These are phyloP conservation scores for Lactifluus echinatus DNA, from an alignment of 768 basidiomycete genomes.

Conservation along the genomic window DNA sequence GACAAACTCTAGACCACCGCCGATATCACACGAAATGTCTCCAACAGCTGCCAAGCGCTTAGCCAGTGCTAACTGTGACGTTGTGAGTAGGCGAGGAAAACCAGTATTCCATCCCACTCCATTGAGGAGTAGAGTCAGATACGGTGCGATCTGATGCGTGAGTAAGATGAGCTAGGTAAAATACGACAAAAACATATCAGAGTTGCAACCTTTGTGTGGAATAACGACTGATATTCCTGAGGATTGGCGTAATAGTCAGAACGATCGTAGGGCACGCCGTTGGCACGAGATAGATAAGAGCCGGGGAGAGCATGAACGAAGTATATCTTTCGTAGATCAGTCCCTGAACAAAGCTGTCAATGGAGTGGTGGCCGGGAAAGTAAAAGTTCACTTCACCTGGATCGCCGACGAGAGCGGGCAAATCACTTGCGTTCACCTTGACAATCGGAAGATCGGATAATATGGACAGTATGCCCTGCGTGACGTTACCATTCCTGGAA, in stretches of 20 bases:
- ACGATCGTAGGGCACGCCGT: constrained; percentile 52
- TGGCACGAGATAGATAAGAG: constrained; percentile 58
- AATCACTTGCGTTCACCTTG: constrained; percentile 45
- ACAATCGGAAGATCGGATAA: constrained; percentile 61
- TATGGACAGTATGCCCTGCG: constrained; percentile 67
- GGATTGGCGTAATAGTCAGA: constrained; percentile 70
- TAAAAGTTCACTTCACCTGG: constrained; percentile 33
- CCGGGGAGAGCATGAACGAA: constrained; percentile 60
- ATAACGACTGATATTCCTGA: constrained; percentile 52
- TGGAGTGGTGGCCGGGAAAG: background rate
- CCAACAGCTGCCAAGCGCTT: constrained; percentile 61
- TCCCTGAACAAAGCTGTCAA: constrained; percentile 31
- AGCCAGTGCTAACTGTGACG: constrained; percentile 42
- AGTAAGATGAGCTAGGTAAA: background rate
- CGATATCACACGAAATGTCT: constrained; percentile 87
- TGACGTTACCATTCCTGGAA: constrained; percentile 69
- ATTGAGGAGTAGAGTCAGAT: constrained; percentile 77
- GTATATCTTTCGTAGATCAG: constrained; percentile 61
- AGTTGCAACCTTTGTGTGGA: constrained; percentile 50
- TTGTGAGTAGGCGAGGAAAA: constrained; percentile 75
- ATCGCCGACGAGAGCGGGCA: constrained; percentile 46
- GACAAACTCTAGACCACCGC: constrained; percentile 84
- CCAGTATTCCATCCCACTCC: constrained; percentile 76
- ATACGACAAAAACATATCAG: background rate
- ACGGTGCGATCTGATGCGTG: constrained; percentile 63